A percentile compares a stretch with the other conserved stretches of the same genome.
These are phyloP conservation scores for Cystobasidium pallidum DNA, from an alignment of 1,284 basidiomycete genomes.

Conservation along the genomic window DNA sequence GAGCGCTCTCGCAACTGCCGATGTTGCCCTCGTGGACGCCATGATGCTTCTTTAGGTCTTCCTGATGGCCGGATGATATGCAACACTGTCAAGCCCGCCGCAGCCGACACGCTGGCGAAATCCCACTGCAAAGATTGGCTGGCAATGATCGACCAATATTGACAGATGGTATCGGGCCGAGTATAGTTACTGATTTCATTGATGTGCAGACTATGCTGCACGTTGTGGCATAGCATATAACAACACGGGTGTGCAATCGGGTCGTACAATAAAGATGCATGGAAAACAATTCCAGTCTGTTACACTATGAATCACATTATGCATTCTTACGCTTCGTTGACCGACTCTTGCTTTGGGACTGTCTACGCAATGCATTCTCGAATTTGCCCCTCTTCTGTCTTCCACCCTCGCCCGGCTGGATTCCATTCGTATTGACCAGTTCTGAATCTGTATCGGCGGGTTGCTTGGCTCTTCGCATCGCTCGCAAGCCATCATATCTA, in stretches of 20 bases:
- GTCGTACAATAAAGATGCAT: neutral
- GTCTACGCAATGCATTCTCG: constrained; percentile 49
- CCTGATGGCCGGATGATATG: neutral
- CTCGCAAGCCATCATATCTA: constrained; percentile 39
- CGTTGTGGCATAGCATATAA: no score
- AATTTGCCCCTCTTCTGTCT: constrained; percentile 48
- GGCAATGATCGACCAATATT: neutral
- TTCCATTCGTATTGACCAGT: constrained; percentile 37
- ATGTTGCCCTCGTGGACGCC: constrained; percentile 26
- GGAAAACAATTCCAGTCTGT: neutral
- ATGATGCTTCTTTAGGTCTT: neutral
- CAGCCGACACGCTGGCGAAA: neutral
- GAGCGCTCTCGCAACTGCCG: neutral
- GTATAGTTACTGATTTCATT: no score
- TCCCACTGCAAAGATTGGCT: constrained; percentile 19
- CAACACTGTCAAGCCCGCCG: neutral
- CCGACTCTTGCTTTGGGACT: constrained; percentile 18
- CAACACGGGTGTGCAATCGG: no score
- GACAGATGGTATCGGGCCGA: neutral
- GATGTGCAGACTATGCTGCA: neutral
- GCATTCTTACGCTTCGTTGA: neutral
- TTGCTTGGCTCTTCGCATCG: constrained; percentile 32
- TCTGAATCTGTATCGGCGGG: constrained; percentile 17
- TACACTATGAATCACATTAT: neutral
- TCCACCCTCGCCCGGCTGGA: constrained; percentile 29